phyloP scores from a whole-genome alignment of 164 flowering plant species.

The Tinospora cordifolia region DNA sequence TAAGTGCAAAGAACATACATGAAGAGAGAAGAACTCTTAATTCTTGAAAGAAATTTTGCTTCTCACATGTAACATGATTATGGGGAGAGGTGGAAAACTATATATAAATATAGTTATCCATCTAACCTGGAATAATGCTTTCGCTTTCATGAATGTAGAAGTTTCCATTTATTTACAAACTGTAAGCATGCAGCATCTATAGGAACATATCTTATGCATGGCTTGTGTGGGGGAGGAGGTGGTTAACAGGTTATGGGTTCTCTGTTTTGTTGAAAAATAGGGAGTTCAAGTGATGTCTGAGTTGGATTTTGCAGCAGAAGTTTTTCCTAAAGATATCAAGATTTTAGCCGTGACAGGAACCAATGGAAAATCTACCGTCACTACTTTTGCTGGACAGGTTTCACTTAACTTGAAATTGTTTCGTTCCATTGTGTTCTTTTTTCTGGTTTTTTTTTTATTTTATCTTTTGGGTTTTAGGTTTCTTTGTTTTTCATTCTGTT shows the following conservation, averaged over 20 bases:
- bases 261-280: conserved; percentile 19
- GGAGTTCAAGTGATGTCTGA: conserved; percentile 36
- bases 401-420: not conserved
- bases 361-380: conserved; percentile 45
- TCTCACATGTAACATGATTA: not conserved
- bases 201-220: not conserved
- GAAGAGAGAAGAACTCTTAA: not conserved
- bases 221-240: not conserved
- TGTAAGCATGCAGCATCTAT: not conserved
- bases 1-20: conserved; percentile 12
- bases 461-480: not conserved
- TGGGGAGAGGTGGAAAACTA: not conserved
- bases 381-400: conserved; percentile 42
- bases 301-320: conserved; percentile 42
- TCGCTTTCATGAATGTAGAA: no score
- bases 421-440: not conserved
- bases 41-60: not conserved
- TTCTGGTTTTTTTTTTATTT: not conserved
- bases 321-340: conserved; percentile 25
- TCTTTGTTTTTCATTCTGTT: no score
- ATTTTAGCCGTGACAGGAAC: conserved; percentile 42
- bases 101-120: no score
- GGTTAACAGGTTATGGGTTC: not conserved
- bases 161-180: not conserved
- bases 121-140: no score